Conservation (phyloP, 2,329 filamentous ascomycete species). For the Aspergillus thermomutatus region DNA sequence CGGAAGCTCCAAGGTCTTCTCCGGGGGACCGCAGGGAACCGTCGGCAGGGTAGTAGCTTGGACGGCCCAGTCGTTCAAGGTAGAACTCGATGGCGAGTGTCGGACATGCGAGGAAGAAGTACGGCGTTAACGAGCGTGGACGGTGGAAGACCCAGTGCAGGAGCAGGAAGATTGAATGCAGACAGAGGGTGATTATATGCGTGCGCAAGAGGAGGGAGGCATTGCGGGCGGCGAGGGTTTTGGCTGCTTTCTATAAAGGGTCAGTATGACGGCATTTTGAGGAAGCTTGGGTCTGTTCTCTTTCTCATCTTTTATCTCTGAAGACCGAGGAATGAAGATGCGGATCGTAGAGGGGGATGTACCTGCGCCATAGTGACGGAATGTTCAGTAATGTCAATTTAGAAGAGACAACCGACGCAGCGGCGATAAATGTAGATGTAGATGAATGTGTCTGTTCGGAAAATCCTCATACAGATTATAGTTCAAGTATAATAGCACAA, state of each 20-base stretch:
- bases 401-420: neutral
- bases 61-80: conserved; percentile 80
- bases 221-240: conserved; percentile 73
- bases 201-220: conserved; percentile 72
- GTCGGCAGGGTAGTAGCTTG: conserved; percentile 63
- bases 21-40: conserved; percentile 70
- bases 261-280: no score
- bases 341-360: neutral
- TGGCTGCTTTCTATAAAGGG: conserved; percentile 45
- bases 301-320: neutral
- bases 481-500: neutral
- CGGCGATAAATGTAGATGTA: neutral
- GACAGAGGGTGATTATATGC: conserved; percentile 68
- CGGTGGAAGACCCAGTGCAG: conserved; percentile 64
- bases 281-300: neutral
- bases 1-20: conserved; percentile 82
- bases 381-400: neutral
- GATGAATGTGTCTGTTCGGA: neutral
- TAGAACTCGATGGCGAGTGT: conserved; percentile 77
- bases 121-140: conserved; percentile 61
- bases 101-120: conserved; percentile 69
- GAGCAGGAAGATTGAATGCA: conserved; percentile 73
- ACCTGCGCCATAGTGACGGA: conserved; percentile 20
- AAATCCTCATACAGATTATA: neutral
- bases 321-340: neutral